Evolutionary conservation across 148 eudicot species (phyloP).

Genomic region (Rhododendron kiyosumense): DNA sequence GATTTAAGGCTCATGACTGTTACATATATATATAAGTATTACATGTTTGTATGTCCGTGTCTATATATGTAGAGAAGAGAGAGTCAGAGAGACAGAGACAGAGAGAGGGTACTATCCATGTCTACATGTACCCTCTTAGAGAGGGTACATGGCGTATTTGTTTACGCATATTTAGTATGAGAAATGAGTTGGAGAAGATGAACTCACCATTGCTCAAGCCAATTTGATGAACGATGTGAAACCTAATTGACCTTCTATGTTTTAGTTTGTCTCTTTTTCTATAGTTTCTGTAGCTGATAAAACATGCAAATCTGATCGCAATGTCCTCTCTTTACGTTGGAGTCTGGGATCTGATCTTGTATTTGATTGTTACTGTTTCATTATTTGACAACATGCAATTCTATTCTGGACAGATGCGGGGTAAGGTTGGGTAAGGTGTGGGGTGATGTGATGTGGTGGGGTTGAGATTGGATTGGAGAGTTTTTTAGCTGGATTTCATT

Average conservation of each 20-base stretch:
- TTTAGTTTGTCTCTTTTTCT: not conserved
- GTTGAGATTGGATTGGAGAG: not conserved
- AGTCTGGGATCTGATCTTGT: not conserved
- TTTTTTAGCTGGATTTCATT: not conserved
- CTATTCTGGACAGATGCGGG: not conserved
- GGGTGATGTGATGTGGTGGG: not conserved
- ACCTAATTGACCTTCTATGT: not conserved
- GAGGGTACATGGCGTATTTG: not conserved
- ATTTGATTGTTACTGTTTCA: not conserved
- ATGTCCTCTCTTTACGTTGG: not conserved
- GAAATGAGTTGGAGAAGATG: not conserved
- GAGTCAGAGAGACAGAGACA: too few relatives aligned
- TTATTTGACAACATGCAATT: not conserved
- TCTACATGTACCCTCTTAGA: not conserved
- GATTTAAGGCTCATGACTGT: not conserved
- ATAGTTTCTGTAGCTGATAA: not conserved
- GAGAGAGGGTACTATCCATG: not conserved
- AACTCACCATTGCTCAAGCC: not conserved
- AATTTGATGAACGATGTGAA: not conserved
- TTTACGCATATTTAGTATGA: not conserved
- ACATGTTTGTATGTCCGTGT: not conserved
- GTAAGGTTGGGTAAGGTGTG: not conserved
- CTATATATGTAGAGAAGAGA: too few relatives aligned
- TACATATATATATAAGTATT: too few relatives aligned
- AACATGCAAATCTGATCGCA: not conserved